Base-by-base conservation (phyloP, 2,329 filamentous ascomycete genomes). In the Erysiphe neolycopersici region DNA sequence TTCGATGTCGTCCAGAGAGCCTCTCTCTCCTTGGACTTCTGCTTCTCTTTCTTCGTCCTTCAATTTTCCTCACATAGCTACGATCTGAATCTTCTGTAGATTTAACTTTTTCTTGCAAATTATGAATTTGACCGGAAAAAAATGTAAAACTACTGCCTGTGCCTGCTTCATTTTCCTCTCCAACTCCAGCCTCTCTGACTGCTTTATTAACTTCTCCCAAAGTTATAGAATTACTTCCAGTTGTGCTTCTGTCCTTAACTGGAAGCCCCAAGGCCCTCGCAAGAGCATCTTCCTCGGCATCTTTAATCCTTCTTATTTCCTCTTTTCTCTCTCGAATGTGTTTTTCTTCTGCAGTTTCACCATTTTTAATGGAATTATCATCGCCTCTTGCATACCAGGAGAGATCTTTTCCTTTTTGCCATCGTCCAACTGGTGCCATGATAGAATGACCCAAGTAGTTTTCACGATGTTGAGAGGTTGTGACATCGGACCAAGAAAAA, bases 401-500 rank as follows among this genome's bases (percentile, higher is more conserved):
- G 9, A 77, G 61, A 76, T 53, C 61, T 43, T 66, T 68, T 42
- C 68, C 67, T 54, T 78, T 73, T 53, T 79, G 74, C 77, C 77
- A 82, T 44, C 77, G 72, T 5, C 77, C 77, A 2, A 81, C 77
- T 0, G 76, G 73, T 6, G 77, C 77, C 72, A 78, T 81, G 41
- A 82, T 58, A 16, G 73, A 79, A 59, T 81, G 77, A 43, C 77
- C 77, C 9, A 82, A 69, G 58, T 79, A 77, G 54, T 76, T 93
- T 60, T 98, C 85, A 59, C 89, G 84, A 56, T 93, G 85, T 18
- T 70, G 64, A n/a, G 84, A 91, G 50, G 67, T 74, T 58, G 87
- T 78, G 56, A 98, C 87, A 52, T 94, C 84, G 50, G 87, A 80
- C 89, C 89, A 95, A 62, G 77, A 85, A 65, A 98, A 98, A 60